Evolutionary conservation across 306 rosid species (phyloP).

Genomic region (Echinosophora koreensis): DNA sequence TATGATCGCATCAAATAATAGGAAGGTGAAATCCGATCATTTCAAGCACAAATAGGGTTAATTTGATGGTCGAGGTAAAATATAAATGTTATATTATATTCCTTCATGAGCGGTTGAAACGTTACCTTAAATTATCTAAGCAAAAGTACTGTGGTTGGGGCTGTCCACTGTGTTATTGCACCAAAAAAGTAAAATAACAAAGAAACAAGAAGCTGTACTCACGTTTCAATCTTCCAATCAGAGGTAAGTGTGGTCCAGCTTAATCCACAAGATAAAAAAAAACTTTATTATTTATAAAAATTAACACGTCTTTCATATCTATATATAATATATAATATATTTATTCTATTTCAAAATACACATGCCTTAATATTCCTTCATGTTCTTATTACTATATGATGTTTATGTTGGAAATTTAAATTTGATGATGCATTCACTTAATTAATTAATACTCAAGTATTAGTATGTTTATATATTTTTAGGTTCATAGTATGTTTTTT

Average conservation of each 20-base stretch:
- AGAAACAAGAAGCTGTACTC: slow-evolving; percentile 2
- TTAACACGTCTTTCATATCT: no score
- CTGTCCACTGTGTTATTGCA: neutral
- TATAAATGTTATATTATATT: slow-evolving; percentile 51
- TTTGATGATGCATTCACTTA: no score
- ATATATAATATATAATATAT: no score
- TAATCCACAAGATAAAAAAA: neutral
- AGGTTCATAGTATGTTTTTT: no score
- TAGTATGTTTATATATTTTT: no score
- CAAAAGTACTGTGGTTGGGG: slow-evolving; percentile 31
- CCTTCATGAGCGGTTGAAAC: slow-evolving; percentile 47
- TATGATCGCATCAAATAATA: neutral
- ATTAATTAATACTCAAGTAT: no score
- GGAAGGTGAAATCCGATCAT: neutral
- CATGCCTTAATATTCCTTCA: no score
- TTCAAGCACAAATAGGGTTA: neutral
- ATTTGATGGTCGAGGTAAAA: slow-evolving; percentile 20
- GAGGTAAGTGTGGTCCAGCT: slow-evolving; percentile 49
- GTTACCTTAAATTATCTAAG: slow-evolving; percentile 39
- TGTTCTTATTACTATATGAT: no score
- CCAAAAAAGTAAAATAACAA: neutral
- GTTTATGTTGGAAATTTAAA: no score
- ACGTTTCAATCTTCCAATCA: neutral
- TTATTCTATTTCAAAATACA: no score
- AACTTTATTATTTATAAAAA: no score